These are phyloP conservation scores for Neopestalotiopsis rosae DNA, from an alignment of 2,329 filamentous ascomycete species.

Conservation along the genomic window DNA sequence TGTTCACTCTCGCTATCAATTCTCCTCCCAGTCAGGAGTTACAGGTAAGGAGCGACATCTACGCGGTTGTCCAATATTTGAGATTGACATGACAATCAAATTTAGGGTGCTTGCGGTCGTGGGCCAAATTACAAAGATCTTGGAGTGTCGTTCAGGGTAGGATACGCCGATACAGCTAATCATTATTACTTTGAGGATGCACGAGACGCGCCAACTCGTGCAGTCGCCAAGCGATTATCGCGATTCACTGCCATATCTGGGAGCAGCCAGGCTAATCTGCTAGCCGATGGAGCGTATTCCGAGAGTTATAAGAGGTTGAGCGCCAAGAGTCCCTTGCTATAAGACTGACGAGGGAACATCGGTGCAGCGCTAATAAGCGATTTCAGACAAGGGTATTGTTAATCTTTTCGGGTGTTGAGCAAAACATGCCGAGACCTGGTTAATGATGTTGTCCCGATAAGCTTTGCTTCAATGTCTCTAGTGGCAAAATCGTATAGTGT, in stretches of 20 bases:
- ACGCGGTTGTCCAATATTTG: too few relatives aligned
- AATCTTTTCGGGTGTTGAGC: too few relatives aligned
- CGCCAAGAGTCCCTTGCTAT: constrained; percentile 3
- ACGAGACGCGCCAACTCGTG: background rate
- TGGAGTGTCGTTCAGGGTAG: constrained; percentile 1
- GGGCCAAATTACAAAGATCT: constrained; percentile 1
- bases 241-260: background rate
- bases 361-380: background rate
- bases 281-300: constrained; percentile 3
- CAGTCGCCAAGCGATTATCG: constrained; percentile 2
- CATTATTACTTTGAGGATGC: constrained; percentile 14
- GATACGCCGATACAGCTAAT: constrained; percentile 1
- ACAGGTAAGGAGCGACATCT: background rate
- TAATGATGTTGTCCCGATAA: background rate
- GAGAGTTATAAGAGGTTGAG: constrained; percentile 12
- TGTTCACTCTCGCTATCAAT: constrained; percentile 7
- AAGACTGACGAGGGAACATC: background rate
- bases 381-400: too few relatives aligned
- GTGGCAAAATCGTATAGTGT: background rate
- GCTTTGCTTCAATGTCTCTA: background rate
- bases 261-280: background rate
- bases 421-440: too few relatives aligned
- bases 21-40: constrained; percentile 10
- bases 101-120: constrained; percentile 7
- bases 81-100: background rate